Conservation (phyloP, 1,284 basidiomycete species). For the Puccinia horiana region DNA sequence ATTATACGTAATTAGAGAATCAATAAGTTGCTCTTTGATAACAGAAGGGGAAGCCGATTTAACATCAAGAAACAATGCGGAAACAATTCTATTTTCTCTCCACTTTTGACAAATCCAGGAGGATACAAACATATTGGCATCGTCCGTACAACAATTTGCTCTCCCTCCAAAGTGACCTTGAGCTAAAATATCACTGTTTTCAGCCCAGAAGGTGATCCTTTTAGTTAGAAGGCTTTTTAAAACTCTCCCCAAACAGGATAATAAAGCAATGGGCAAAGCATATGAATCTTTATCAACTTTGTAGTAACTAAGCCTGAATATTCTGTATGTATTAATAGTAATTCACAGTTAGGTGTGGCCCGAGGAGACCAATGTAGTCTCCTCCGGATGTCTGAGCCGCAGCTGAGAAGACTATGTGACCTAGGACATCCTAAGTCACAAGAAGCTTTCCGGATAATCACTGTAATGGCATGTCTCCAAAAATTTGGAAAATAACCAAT, state of each 20-base stretch:
- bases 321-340: too few relatives aligned
- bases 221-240: not conserved
- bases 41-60: not conserved
- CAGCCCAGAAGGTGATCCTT: conserved; percentile 5
- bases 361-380: too few relatives aligned
- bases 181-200: not conserved
- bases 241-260: not conserved
- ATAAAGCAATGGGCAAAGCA: not conserved
- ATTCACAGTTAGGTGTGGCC: too few relatives aligned
- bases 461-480: not conserved
- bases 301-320: too few relatives aligned
- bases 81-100: not conserved
- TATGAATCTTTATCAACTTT: not conserved
- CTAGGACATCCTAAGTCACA: too few relatives aligned
- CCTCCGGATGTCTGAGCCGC: too few relatives aligned
- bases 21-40: not conserved
- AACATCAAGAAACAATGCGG: not conserved
- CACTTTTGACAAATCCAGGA: conserved; percentile 18
- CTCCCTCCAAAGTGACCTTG: not conserved
- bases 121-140: conserved; percentile 15
- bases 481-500: not conserved
- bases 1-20: not conserved
- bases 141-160: not conserved
- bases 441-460: not conserved
- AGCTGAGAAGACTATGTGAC: too few relatives aligned